A percentile compares a stretch with the other conserved stretches of the same genome.
These are phyloP conservation scores for Fusarium albosuccineum DNA, from an alignment of 2,329 filamentous ascomycete genomes.

Conservation along the genomic window DNA sequence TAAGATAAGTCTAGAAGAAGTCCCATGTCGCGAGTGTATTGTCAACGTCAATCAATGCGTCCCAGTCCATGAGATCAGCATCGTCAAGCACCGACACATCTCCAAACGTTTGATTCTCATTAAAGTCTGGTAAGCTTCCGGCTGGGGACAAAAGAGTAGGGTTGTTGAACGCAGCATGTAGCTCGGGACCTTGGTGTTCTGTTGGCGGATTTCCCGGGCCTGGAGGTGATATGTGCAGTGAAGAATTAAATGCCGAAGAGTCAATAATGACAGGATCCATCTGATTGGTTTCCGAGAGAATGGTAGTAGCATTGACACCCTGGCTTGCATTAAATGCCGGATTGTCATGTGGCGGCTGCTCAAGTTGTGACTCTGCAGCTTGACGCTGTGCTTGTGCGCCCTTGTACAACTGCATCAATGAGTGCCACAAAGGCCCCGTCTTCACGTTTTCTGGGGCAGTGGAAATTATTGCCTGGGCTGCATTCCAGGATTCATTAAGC, in stretches of 20 bases:
- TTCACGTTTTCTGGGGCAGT: slow-evolving; percentile 16
- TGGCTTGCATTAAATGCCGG: slow-evolving; percentile 13
- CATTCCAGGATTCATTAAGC: slow-evolving; percentile 42
- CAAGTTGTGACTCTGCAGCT: slow-evolving; percentile 10
- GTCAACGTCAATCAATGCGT: slow-evolving; percentile 32
- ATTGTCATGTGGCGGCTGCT: not conserved
- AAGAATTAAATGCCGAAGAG: slow-evolving; percentile 19
- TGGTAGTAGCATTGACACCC: slow-evolving; percentile 7
- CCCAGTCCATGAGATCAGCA: slow-evolving; percentile 33
- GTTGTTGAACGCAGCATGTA: slow-evolving; percentile 18
- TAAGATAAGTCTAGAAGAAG: slow-evolving; percentile 23
- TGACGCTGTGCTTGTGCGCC: slow-evolving; percentile 15
- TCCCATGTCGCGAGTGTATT: slow-evolving; percentile 35
- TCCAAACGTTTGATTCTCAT: not conserved
- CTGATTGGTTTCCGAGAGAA: slow-evolving; percentile 8
- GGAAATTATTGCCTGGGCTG: slow-evolving; percentile 19
- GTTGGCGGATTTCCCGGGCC: not conserved
- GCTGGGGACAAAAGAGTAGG: slow-evolving; percentile 21
- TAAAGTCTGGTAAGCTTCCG: not conserved
- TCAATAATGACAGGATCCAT: slow-evolving; percentile 22
- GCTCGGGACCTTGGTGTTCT: slow-evolving; percentile 16
- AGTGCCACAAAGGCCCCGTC: slow-evolving; percentile 32
- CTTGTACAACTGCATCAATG: slow-evolving; percentile 23
- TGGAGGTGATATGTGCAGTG: slow-evolving; percentile 9
- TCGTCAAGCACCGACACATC: not conserved